Percentiles rank a stretch among this genome's conserved stretches.
phyloP scores from a whole-genome alignment of 352 stramenopile species.

The Pelagophyceae sp. region DNA sequence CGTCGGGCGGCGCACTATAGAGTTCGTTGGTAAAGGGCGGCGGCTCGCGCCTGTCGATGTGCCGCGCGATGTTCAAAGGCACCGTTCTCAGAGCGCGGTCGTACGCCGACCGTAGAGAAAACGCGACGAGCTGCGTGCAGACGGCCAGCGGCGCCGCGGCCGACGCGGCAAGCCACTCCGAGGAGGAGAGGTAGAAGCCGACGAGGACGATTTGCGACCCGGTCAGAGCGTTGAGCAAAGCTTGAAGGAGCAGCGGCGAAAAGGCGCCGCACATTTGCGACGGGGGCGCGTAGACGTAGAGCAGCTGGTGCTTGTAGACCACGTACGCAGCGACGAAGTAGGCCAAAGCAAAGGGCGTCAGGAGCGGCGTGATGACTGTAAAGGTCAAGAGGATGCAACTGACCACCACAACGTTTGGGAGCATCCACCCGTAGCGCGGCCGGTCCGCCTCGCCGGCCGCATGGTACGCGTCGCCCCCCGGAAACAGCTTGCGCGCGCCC shows the following conservation, averaged over 20 bases:
- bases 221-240: neutral
- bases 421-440: slow-evolving; percentile 11
- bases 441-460: neutral
- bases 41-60: neutral
- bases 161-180: neutral
- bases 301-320: slow-evolving; percentile 19
- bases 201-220: neutral
- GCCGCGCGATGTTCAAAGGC: neutral
- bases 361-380: neutral
- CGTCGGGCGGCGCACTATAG: too few relatives aligned
- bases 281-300: slow-evolving; percentile 14
- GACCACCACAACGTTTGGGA: slow-evolving; percentile 10
- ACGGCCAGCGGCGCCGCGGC: neutral
- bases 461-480: neutral
- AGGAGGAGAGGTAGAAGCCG: slow-evolving; percentile 8
- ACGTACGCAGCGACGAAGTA: slow-evolving; percentile 13
- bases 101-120: neutral
- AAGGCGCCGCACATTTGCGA: neutral
- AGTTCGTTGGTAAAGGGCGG: neutral
- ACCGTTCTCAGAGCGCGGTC: neutral
- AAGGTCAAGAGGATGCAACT: slow-evolving; percentile 18
- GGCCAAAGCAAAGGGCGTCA: neutral
- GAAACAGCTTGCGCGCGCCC: neutral
- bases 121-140: neutral
- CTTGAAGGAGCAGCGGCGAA: neutral